Evolutionary conservation across 225 moss, liverwort and hornwort species (phyloP).

Genomic region (Anthoceros angustus): DNA sequence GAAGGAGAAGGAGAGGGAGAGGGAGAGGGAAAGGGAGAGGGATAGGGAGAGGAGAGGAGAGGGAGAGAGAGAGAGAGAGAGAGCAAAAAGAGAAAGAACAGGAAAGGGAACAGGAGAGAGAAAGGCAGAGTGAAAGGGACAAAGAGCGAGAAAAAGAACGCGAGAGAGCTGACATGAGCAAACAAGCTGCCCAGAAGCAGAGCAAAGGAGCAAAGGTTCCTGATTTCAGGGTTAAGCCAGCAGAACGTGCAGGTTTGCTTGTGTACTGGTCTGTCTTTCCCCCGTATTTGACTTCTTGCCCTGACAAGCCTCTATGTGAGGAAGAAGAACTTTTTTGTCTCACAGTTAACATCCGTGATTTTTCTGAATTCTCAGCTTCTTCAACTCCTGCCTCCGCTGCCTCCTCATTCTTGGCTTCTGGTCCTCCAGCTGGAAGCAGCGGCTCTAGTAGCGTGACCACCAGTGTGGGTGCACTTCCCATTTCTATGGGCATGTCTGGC

Average conservation of each 20-base stretch:
- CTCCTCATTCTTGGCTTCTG: conserved; percentile 25
- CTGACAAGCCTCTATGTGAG: no score
- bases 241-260: conserved; percentile 41
- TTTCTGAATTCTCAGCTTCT: conserved; percentile 14
- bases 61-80: conserved; percentile 18
- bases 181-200: conserved; percentile 23
- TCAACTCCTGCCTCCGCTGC: conserved; percentile 16
- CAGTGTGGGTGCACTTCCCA: conserved; percentile 32
- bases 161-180: conserved; percentile 34
- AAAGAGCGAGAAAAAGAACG: conserved; percentile 30
- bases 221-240: conserved; percentile 37
- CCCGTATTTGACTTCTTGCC: not conserved
- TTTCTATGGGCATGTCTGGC: conserved; percentile 45
- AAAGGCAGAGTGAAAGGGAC: conserved; percentile 25
- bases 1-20: conserved; percentile 16
- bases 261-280: not conserved
- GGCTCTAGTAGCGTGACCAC: conserved; percentile 19
- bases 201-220: conserved; percentile 37
- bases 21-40: conserved; percentile 28
- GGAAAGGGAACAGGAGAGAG: conserved; percentile 26
- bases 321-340: no score
- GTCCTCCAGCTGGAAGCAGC: conserved; percentile 9
- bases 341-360: not conserved
- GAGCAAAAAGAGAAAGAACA: conserved; percentile 22
- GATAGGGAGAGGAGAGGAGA: no score